phyloP scores from a whole-genome alignment of 352 stramenopile genomes.

The Phytophthora hibernalis region DNA sequence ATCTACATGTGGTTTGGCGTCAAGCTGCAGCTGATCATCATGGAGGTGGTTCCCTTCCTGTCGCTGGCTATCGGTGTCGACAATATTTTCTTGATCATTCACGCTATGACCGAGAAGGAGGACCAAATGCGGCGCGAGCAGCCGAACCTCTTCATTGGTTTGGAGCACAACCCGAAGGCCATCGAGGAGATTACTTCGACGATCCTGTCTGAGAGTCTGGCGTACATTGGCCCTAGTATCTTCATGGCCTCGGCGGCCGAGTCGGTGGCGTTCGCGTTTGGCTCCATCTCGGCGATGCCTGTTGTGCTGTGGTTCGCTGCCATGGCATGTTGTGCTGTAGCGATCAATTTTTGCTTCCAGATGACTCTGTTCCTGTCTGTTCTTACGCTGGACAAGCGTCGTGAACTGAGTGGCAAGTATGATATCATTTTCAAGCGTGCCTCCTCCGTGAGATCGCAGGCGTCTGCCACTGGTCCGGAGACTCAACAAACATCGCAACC shows the following conservation, averaged over 20 bases:
- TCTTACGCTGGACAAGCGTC: slow-evolving; percentile 68
- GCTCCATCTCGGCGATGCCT: slow-evolving; percentile 68
- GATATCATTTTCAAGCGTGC: slow-evolving; percentile 57
- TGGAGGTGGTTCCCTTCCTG: slow-evolving; percentile 76
- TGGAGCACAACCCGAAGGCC: slow-evolving; percentile 46
- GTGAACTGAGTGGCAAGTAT: slow-evolving; percentile 59
- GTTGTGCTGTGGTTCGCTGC: slow-evolving; percentile 75
- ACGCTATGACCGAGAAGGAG: slow-evolving; percentile 60
- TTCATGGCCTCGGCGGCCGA: slow-evolving; percentile 68
- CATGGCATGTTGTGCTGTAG: slow-evolving; percentile 60
- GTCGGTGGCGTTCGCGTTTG: slow-evolving; percentile 62
- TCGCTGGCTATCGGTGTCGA: slow-evolving; percentile 74
- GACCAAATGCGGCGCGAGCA: slow-evolving; percentile 42
- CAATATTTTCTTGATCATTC: slow-evolving; percentile 77
- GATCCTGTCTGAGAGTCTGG: slow-evolving; percentile 50
- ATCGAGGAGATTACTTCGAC: slow-evolving; percentile 49
- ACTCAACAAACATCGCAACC: slow-evolving; percentile 32
- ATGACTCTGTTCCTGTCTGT: slow-evolving; percentile 73
- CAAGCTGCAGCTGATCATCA: slow-evolving; percentile 76
- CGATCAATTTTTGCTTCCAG: slow-evolving; percentile 68
- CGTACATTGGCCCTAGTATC: slow-evolving; percentile 70
- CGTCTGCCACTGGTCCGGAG: slow-evolving; percentile 15
- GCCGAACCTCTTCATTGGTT: slow-evolving; percentile 49
- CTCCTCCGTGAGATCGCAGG: slow-evolving; percentile 21
- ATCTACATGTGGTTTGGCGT: slow-evolving; percentile 68